Evolutionary conservation across 2,329 filamentous ascomycete genomes (phyloP), one percentile per base, ranked within the genome.

Genomic region (Dactylellina leptospora): DNA sequence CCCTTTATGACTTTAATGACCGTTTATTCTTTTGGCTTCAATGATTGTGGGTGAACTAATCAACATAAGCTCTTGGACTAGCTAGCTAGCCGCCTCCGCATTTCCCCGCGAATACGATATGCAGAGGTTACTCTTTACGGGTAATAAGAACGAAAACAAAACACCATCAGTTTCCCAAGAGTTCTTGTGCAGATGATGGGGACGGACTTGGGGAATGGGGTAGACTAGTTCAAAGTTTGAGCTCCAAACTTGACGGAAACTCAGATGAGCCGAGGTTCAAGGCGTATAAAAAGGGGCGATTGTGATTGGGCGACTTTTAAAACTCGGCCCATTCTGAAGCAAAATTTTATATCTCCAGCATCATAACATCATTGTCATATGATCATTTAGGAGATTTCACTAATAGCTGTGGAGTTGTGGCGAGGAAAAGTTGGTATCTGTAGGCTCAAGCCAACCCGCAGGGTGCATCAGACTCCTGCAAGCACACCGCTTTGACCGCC

Each of bases 401-500:
- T 18, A 6, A 9, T 9, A 20, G 48, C n/a, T n/a, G n/a, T n/a
- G n/a, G n/a, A n/a, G 44, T 20, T 51, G 47, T 51, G 10, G 38
- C 38, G 38, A 60, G 42, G 18, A 48, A 60, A 48, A 47, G 51
- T 64, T 18, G 40, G n/a, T 25, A 42, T 27, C 18, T 18, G 28
- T 38, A 16, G 25, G n/a, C n/a, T n/a, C n/a, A n/a, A n/a, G n/a
- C n/a, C 4, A 11, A 44, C 20, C 22, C 18, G 30, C 11, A 28
- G 25, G 51, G 20, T 51, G 53, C 53, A 58, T 25, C 44, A 28
- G 23, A 42, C 42, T 66, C 18, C 54, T 71, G 66, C 66, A 63
- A 42, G 51, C 58, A 4, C 10, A 33, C 58, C 66, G 66, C 66
- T 71, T 71, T 61, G 66, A 45, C 66, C 64, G 36, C 56, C 48